phyloP scores from a whole-genome alignment of 2,329 filamentous ascomycete species.

The Chaetomium strumarium region DNA sequence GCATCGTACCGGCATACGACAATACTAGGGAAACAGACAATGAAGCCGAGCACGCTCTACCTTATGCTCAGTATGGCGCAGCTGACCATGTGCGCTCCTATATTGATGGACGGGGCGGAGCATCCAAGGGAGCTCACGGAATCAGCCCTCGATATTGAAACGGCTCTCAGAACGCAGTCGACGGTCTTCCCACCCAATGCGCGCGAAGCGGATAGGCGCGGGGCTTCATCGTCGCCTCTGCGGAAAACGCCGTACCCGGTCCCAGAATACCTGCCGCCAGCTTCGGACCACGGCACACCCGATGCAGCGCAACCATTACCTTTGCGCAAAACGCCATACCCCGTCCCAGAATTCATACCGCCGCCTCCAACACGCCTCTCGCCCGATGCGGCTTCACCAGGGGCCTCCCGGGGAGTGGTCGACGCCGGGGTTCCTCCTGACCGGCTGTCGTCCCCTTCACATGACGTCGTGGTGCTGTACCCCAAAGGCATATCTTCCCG shows the following conservation, averaged over 20 bases:
- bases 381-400: not conserved
- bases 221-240: too few species aligned
- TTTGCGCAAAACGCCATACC: not conserved
- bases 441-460: not conserved
- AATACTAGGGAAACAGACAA: constrained; percentile 1
- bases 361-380: constrained; percentile 8
- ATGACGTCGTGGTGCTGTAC: not conserved
- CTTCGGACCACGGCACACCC: not conserved
- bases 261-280: too few species aligned
- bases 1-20: not conserved
- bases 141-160: not conserved
- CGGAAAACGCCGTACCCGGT: too few species aligned
- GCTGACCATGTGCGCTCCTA: constrained; percentile 13
- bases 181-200: not conserved
- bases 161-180: not conserved
- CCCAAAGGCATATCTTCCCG: not conserved
- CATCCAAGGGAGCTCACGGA: not conserved
- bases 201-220: not conserved
- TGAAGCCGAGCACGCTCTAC: constrained; percentile 18
- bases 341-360: not conserved
- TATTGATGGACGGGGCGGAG: not conserved
- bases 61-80: constrained; percentile 17
- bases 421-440: constrained; percentile 1
- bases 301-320: not conserved
- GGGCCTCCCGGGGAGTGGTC: not conserved